phyloP scores from a whole-genome alignment of 2,329 filamentous ascomycete species.

The Ceratocystiopsis sp. region DNA sequence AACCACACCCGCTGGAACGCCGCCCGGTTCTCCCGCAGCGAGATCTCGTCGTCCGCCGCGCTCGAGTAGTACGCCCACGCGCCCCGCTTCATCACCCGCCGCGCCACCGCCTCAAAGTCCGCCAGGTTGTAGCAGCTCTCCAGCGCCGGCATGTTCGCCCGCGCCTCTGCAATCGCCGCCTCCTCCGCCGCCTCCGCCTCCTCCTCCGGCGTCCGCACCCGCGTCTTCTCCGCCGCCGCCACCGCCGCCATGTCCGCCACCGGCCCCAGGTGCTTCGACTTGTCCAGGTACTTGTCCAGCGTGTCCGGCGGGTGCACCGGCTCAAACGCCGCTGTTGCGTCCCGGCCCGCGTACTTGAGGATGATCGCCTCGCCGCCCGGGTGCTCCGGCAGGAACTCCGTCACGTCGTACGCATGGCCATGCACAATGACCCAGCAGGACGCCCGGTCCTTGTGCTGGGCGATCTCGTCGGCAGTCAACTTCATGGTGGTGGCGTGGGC shows the following conservation, averaged over 20 bases:
- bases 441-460: slow-evolving; percentile 16
- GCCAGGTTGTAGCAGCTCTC: slow-evolving; percentile 85
- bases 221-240: slow-evolving; percentile 36
- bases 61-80: slow-evolving; percentile 98
- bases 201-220: slow-evolving; percentile 21
- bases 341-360: slow-evolving; percentile 89
- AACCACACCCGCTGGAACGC: slow-evolving; percentile 98
- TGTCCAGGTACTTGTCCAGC: slow-evolving; percentile 66
- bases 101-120: slow-evolving; percentile 91
- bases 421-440: slow-evolving; percentile 22
- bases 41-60: slow-evolving; percentile 81
- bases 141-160: slow-evolving; percentile 58
- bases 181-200: slow-evolving; percentile 48
- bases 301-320: slow-evolving; percentile 82
- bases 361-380: slow-evolving; percentile 87
- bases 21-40: slow-evolving; percentile 84
- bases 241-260: slow-evolving; percentile 75
- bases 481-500: slow-evolving; percentile 5
- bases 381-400: slow-evolving; percentile 44
- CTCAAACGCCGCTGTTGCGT: slow-evolving; percentile 82
- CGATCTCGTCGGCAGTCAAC: slow-evolving; percentile 17
- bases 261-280: slow-evolving; percentile 72
- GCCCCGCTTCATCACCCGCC: slow-evolving; percentile 81
- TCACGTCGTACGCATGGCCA: slow-evolving; percentile 18
- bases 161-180: slow-evolving; percentile 50